phyloP scores from a whole-genome alignment of 2,329 filamentous ascomycete species.

The Alternaria incomplexa region DNA sequence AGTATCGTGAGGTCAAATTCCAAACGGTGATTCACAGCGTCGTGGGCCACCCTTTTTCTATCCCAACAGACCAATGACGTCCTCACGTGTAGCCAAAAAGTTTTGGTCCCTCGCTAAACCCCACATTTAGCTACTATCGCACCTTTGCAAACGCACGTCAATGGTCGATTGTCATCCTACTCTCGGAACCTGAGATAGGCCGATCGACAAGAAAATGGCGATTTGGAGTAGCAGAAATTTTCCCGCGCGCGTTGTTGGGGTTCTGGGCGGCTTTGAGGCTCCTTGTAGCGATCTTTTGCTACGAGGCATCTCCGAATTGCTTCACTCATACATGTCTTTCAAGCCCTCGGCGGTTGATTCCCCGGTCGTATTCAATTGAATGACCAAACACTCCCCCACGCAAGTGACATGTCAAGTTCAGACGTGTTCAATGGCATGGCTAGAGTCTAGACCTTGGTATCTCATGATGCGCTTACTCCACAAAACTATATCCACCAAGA shows the following conservation, averaged over 20 bases:
- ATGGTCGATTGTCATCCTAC: slow-evolving; percentile 16
- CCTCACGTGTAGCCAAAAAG: slow-evolving; percentile 32
- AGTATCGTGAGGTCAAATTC: neutral
- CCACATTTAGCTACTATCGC: slow-evolving; percentile 27
- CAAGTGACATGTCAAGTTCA: neutral
- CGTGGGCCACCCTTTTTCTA: slow-evolving; percentile 25
- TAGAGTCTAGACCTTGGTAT: slow-evolving; percentile 17
- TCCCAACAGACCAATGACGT: slow-evolving; percentile 12
- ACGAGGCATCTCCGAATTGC: neutral
- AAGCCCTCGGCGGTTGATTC: neutral
- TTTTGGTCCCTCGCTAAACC: slow-evolving; percentile 34
- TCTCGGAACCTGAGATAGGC: slow-evolving; percentile 10
- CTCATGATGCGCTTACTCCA: slow-evolving; percentile 27
- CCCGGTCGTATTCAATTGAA: neutral
- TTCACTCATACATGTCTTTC: neutral
- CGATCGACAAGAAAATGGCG: slow-evolving; percentile 13
- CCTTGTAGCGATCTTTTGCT: neutral
- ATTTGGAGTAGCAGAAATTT: slow-evolving; percentile 16
- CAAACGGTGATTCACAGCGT: slow-evolving; percentile 1
- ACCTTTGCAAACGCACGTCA: slow-evolving; percentile 20
- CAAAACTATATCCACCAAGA: slow-evolving; percentile 15
- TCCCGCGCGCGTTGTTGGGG: slow-evolving; percentile 6
- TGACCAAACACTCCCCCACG: neutral
- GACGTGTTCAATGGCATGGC: neutral
- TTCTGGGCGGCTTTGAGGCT: neutral